Evolutionary conservation across 1,139 yeast genomes (phyloP).

Genomic region (Hyphopichia khmerensis): DNA sequence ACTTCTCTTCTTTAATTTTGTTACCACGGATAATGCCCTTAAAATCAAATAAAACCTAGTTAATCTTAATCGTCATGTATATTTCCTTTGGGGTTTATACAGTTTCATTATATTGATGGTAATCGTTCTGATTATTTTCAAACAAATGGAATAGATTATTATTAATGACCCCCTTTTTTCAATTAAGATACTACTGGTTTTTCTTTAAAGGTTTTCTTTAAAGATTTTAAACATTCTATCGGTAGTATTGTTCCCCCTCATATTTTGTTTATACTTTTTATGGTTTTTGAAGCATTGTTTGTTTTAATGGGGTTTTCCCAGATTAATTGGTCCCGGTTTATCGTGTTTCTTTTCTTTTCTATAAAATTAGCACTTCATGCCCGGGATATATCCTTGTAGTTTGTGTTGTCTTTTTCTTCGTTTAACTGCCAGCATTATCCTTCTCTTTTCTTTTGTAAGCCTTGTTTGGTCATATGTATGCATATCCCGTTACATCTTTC

Average conservation of each 20-base stretch:
- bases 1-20: slow-evolving; percentile 25
- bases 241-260: slow-evolving; percentile 11
- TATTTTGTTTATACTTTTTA: slow-evolving; percentile 24
- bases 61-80: slow-evolving; percentile 6
- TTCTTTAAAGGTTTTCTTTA: neutral
- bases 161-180: slow-evolving; percentile 3
- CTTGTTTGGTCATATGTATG: too few relatives aligned
- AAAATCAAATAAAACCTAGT: slow-evolving; percentile 31
- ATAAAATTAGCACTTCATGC: slow-evolving; percentile 53
- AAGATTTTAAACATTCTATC: slow-evolving; percentile 6
- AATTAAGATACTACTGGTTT: slow-evolving; percentile 13
- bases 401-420: too few relatives aligned
- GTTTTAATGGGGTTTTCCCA: slow-evolving; percentile 42
- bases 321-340: slow-evolving; percentile 44
- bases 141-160: slow-evolving; percentile 10
- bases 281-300: slow-evolving; percentile 30
- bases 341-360: slow-evolving; percentile 41
- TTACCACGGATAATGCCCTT: slow-evolving; percentile 44
- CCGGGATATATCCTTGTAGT: slow-evolving; percentile 48
- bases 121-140: slow-evolving; percentile 10
- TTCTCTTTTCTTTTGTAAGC: too few relatives aligned
- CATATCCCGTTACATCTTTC: too few relatives aligned
- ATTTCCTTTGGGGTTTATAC: too few relatives aligned
- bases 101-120: slow-evolving; percentile 1
- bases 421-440: too few relatives aligned